Evolutionary conservation across 116 monocot species (phyloP).

Genomic region (Posidonia oceanica): DNA sequence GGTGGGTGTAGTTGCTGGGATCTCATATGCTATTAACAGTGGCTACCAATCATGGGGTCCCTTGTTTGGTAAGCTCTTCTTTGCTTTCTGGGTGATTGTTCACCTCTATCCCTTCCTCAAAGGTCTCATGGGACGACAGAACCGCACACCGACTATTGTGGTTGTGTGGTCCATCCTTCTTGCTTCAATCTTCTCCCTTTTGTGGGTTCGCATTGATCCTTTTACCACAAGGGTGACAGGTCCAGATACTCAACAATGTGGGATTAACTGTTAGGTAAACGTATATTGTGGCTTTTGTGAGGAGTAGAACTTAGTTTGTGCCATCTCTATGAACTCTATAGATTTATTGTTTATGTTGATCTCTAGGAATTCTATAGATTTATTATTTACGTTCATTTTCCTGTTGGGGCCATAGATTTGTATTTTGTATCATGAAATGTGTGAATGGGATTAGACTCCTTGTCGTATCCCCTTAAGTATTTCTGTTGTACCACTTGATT

Average conservation of each 20-base stretch:
- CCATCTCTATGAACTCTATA: too few species aligned
- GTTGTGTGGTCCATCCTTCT: constrained; percentile 78
- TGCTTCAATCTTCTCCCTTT: constrained; percentile 64
- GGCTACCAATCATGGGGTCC: constrained; percentile 84
- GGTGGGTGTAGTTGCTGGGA: constrained; percentile 59
- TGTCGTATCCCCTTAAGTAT: too few species aligned
- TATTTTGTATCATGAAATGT: too few species aligned
- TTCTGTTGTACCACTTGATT: too few species aligned
- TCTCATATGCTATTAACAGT: constrained; percentile 74
- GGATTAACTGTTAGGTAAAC: not conserved
- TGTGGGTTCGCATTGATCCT: constrained; percentile 70
- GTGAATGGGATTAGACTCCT: too few species aligned
- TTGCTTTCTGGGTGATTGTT: constrained; percentile 80
- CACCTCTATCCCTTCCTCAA: constrained; percentile 77
- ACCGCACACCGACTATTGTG: constrained; percentile 65
- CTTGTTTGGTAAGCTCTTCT: constrained; percentile 75
- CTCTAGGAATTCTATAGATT: too few species aligned
- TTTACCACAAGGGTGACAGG: constrained; percentile 78
- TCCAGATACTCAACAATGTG: constrained; percentile 59
- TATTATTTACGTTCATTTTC: too few species aligned
- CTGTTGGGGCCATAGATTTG: too few species aligned
- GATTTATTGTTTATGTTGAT: too few species aligned
- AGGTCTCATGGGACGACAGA: constrained; percentile 75
- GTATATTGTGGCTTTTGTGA: too few species aligned
- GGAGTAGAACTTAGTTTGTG: too few species aligned